These are phyloP conservation scores for Fusarium nygamai DNA, from an alignment of 2,329 filamentous ascomycete species.

Conservation along the genomic window DNA sequence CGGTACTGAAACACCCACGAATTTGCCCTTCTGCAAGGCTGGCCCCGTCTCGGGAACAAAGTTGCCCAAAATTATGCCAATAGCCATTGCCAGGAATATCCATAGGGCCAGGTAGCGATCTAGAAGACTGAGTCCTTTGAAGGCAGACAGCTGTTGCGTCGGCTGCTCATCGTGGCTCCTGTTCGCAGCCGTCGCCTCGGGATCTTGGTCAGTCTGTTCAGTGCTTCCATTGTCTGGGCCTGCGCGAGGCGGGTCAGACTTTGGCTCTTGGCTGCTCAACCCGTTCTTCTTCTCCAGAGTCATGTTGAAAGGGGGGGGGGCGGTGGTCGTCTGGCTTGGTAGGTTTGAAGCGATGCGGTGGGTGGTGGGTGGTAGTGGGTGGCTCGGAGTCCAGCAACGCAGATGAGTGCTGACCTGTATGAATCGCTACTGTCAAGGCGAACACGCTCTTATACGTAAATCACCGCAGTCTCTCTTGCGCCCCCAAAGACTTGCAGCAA, in stretches of 20 bases:
- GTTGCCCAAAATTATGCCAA: constrained; percentile 80
- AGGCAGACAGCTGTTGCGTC: neutral
- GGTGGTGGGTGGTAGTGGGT: neutral
- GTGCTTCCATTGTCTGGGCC: neutral
- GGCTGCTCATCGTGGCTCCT: neutral
- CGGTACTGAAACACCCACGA: constrained; percentile 74
- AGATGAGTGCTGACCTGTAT: too few relatives aligned
- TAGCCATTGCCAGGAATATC: constrained; percentile 81
- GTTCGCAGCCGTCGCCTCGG: neutral
- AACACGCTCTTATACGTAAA: neutral
- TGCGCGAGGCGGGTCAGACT: neutral
- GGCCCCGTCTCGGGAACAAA: constrained; percentile 71
- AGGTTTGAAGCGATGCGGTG: too few relatives aligned
- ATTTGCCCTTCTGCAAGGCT: constrained; percentile 74
- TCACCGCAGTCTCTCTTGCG: too few relatives aligned
- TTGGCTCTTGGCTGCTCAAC: neutral
- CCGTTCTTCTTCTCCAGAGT: neutral
- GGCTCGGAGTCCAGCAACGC: neutral
- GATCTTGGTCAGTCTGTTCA: neutral
- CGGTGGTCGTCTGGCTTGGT: too few relatives aligned
- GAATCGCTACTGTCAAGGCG: too few relatives aligned
- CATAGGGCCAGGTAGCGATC: constrained; percentile 74
- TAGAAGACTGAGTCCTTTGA: constrained; percentile 47
- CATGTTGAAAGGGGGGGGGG: neutral
- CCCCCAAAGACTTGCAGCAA: too few relatives aligned